Evolutionary conservation across 352 stramenopile species (phyloP), one percentile per base, ranked within the genome.

Genomic region (Pseudoperonospora humuli): DNA sequence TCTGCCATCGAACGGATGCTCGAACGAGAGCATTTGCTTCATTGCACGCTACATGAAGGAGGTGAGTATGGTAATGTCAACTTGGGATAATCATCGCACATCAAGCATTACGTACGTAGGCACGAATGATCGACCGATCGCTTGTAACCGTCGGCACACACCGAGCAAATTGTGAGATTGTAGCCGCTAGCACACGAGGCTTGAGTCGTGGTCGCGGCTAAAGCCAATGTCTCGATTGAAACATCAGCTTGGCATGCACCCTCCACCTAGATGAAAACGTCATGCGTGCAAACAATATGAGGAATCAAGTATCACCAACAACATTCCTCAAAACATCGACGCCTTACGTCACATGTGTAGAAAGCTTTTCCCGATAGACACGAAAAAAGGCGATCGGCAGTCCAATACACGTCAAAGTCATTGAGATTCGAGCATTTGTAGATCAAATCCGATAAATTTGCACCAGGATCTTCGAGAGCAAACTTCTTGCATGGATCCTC

Each of bases 111-210:
- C 73, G 56, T 70, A 87, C 75, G 57, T 15, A 74, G 29, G 23
- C 74, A 88, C 1, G 64, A 70, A 15, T 76, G 74, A 42, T 78
- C 66, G 17, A 65, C 64, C 4, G 54, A 51, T 40, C 68, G 70
- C 50, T 86, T 86, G 60, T 64, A 84, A 15, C 64, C 45, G 14
- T 53, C 46, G 0, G 61, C 61, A 33, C 76, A 88, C 20, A 86
- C 74, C 4, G 76, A 88, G 34, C 76, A 88, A 35, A 86, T 81
- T 11, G 70, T 45, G n/a, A 69, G 54, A 23, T 80, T 58, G 42
- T 86, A 86, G 0, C 70, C 70, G 10, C 49, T 33, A 1, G 63
- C 45, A 50, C 73, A 88, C 0, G 69, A 57, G 5, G 42, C 33
- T 19, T 47, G 69, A n/a, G 36, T 55, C 13, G 34, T 34, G 5